Base-by-base conservation (phyloP, 1,284 basidiomycete genomes). In the Leccinum variabile region DNA sequence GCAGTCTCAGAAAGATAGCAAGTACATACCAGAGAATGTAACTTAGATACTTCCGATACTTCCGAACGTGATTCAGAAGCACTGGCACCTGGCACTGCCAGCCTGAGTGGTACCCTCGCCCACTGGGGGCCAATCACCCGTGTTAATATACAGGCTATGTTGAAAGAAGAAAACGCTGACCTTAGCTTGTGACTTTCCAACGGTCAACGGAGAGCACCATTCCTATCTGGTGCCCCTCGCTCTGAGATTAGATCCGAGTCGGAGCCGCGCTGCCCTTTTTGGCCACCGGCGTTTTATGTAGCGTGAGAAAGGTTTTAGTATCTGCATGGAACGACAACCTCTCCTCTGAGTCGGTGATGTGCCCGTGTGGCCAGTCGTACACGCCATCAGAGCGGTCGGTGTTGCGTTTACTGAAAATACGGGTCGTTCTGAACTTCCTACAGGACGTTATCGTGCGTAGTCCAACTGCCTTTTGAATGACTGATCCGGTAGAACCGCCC, bases 281-380 rank as follows among this genome's bases (percentile, higher is more conserved):
- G 3, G 14, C 35, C 35, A 37, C 35, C 8, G 37, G 4, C 25
- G 25, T 39, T 39, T 39, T 49, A 22, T 10, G 4, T 16, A 39
- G 35, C 54, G 54, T 56, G 54, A 35, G 54, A 54, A 54, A 16
- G 16, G 18, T 18, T 7, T 18, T 22, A 22, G 22, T n/a, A n/a
- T 53, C 18, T 13, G 46, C 56, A 77, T 78, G 77, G 72, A 80
- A 57, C 66, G 60, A 30, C 75, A 76, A 62, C 79, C 81, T 7
- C 70, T 79, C 14, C 69, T 22, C 22, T 22, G 22, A 22, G 22
- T 82, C 56, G 70, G 70, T 44, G 78, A 80, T 62, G 75, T 85
- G 50, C 83, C 85, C 33, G 88, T 92, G 1, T 92, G 89, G 70
- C 89, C 90, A n/a, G 77, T 88, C 57, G 88, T 91, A 58, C 88